phyloP scores from a whole-genome alignment of 2,329 filamentous ascomycete species.

The Ophiostoma australiae region DNA sequence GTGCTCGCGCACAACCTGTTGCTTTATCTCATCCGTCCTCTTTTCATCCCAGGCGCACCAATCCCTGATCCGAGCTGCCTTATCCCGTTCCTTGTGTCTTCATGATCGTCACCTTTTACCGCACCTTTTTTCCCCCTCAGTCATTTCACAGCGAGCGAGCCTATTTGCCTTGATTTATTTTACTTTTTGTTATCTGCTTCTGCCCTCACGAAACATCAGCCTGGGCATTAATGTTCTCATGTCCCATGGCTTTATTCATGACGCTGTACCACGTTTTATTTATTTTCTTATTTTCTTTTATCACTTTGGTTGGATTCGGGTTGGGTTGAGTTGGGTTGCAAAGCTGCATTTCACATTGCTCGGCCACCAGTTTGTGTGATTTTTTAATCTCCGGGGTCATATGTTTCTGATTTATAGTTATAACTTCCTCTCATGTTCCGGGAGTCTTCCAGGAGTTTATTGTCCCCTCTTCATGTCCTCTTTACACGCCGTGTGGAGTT shows the following conservation, averaged over 20 bases:
- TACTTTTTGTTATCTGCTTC: not conserved
- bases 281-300: not conserved
- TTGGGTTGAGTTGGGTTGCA: constrained; percentile 20
- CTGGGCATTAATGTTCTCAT: not conserved
- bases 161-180: not conserved
- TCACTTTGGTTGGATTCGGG: not conserved
- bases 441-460: constrained; percentile 2
- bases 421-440: constrained; percentile 1
- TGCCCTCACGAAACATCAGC: not conserved
- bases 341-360: constrained; percentile 19
- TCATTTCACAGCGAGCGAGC: constrained; percentile 16
- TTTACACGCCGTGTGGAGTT: not conserved
- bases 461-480: not conserved
- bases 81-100: not conserved
- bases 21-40: not conserved
- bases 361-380: not conserved
- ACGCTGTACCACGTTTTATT: constrained; percentile 21
- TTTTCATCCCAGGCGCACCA: not conserved
- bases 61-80: not conserved
- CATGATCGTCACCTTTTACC: constrained; percentile 15
- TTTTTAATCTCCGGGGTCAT: not conserved
- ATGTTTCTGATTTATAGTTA: not conserved
- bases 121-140: not conserved
- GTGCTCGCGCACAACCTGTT: not conserved
- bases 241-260: constrained; percentile 18